Evolutionary conservation across 192 early-diverging fungal species (phyloP).

Genomic region (Lunasporangiospora selenospora): DNA sequence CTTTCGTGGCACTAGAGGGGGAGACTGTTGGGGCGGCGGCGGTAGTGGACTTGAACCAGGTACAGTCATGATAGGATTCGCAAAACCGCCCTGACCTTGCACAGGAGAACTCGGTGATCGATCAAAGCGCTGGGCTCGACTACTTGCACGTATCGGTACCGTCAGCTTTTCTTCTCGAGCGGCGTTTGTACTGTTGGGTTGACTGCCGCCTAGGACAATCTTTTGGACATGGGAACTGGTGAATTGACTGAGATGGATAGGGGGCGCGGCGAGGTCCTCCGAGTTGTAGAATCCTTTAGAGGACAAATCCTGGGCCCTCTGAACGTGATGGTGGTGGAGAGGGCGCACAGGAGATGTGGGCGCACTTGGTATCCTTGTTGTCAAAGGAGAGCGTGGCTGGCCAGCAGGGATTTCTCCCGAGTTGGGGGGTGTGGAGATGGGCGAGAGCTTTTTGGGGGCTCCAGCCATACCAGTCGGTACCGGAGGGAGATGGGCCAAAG

Average conservation of each 20-base stretch:
- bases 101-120: too few relatives aligned
- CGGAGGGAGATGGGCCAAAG: neutral
- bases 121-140: neutral
- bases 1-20: slow-evolving; percentile 5
- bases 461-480: neutral
- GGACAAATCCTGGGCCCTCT: too few relatives aligned
- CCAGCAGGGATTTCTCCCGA: neutral
- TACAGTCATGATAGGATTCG: neutral
- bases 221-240: neutral
- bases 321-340: neutral
- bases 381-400: neutral
- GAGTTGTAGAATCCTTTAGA: slow-evolving; percentile 20
- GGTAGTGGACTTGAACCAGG: neutral
- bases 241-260: too few relatives aligned
- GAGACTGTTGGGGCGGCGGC: neutral
- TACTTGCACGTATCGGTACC: neutral
- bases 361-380: neutral
- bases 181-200: too few relatives aligned
- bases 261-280: slow-evolving; percentile 11
- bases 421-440: neutral
- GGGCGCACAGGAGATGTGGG: neutral
- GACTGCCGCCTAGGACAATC: too few relatives aligned
- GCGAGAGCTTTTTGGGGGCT: neutral
- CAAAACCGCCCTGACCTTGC: neutral
- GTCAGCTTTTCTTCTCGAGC: neutral